Evolutionary conservation across 352 stramenopile species (phyloP).

Genomic region (Phytophthora citrophthora): DNA sequence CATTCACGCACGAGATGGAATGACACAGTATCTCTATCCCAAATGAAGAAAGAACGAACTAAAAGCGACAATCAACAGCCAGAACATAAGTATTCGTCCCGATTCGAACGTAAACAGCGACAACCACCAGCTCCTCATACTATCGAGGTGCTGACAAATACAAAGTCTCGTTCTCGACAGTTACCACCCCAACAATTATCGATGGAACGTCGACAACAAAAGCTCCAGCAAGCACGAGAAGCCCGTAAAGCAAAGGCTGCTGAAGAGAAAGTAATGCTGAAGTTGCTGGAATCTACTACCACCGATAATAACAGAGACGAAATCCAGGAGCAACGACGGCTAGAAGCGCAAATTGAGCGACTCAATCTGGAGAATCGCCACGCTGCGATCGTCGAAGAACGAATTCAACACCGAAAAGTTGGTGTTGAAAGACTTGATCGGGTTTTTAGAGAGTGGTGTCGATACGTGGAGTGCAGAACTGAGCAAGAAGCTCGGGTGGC

Average conservation of each 20-base stretch:
- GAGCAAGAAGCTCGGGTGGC: slow-evolving; percentile 22
- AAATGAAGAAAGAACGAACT: slow-evolving; percentile 11
- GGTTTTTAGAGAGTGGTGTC: slow-evolving; percentile 23
- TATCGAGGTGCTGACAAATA: neutral
- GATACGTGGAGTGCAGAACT: slow-evolving; percentile 7
- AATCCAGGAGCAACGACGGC: slow-evolving; percentile 26
- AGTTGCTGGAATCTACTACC: slow-evolving; percentile 1
- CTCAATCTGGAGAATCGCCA: slow-evolving; percentile 46
- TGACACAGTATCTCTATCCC: neutral
- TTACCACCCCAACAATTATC: slow-evolving; percentile 19
- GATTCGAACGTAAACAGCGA: neutral
- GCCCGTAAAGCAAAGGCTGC: slow-evolving; percentile 21
- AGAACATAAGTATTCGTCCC: slow-evolving; percentile 2
- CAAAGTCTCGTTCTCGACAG: neutral
- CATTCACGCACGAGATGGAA: neutral
- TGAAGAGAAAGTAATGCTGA: slow-evolving; percentile 23
- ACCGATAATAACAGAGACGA: slow-evolving; percentile 35
- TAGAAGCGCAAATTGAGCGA: slow-evolving; percentile 45
- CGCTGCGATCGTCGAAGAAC: slow-evolving; percentile 30
- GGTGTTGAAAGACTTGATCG: slow-evolving; percentile 17
- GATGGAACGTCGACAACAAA: slow-evolving; percentile 49
- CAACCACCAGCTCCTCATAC: neutral
- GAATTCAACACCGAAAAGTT: slow-evolving; percentile 30
- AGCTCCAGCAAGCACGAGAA: slow-evolving; percentile 30
- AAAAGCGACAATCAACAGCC: slow-evolving; percentile 15